Evolutionary conservation across 148 eudicot species (phyloP).

Genomic region (Chenopodium suecicum): DNA sequence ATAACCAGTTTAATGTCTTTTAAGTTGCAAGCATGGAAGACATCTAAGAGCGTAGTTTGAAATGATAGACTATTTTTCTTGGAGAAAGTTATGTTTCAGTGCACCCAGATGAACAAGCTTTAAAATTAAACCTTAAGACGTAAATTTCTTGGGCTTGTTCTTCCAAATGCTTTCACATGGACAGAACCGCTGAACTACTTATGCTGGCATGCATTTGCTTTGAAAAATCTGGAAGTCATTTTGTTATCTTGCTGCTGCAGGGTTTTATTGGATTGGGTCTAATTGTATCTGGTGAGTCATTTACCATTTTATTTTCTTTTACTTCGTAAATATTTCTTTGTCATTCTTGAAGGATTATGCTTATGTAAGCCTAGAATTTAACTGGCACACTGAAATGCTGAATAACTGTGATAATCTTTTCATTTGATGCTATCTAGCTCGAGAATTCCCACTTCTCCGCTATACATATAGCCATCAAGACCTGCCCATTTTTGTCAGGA

Average conservation of each 20-base stretch:
- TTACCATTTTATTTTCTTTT: not conserved
- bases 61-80: not conserved
- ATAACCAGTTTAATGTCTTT: not conserved
- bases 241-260: constrained; percentile 49
- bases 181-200: not conserved
- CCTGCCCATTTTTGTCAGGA: not conserved
- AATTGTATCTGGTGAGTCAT: constrained; percentile 63
- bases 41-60: not conserved
- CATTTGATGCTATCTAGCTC: not conserved
- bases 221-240: not conserved
- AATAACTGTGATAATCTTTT: not conserved
- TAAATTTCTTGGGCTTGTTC: not conserved
- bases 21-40: not conserved
- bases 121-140: not conserved
- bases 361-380: not conserved
- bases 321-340: not conserved
- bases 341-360: too few relatives aligned
- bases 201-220: constrained; percentile 2
- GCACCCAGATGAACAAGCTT: not conserved
- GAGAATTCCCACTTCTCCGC: not conserved
- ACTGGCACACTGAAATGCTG: not conserved
- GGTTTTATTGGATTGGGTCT: constrained; percentile 56
- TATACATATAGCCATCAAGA: not conserved
- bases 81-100: not conserved
- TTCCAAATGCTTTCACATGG: not conserved